phyloP scores from a whole-genome alignment of 306 rosid species.

The Dicorynia guianensis region DNA sequence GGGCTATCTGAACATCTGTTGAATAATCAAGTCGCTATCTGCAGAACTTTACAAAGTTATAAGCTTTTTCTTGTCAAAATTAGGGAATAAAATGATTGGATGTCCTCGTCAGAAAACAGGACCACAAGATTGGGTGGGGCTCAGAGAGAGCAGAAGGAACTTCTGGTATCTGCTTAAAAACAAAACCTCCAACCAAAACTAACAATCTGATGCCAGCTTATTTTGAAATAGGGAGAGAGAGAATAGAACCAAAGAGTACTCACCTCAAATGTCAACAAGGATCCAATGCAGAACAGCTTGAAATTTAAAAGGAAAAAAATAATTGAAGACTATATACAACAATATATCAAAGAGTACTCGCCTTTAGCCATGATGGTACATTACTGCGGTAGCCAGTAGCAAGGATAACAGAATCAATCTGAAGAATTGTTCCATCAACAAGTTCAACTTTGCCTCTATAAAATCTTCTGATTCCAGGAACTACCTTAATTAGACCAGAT shows the following conservation, averaged over 20 bases:
- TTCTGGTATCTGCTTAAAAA: neutral
- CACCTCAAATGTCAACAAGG: too few species aligned
- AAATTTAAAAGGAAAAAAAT: neutral
- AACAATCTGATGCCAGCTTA: slow-evolving; percentile 35
- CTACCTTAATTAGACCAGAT: slow-evolving; percentile 79
- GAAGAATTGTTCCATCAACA: slow-evolving; percentile 65
- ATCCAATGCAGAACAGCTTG: slow-evolving; percentile 38
- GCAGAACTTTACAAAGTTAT: neutral
- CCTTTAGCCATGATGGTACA: slow-evolving; percentile 99
- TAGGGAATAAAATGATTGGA: neutral
- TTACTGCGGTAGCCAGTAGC: slow-evolving; percentile 96
- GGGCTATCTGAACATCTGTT: neutral
- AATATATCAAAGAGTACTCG: slow-evolving; percentile 32
- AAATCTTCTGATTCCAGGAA: slow-evolving; percentile 81
- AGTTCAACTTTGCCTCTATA: slow-evolving; percentile 68
- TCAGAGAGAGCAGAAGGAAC: slow-evolving; percentile 17
- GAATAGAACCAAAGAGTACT: neutral
- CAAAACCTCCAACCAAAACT: slow-evolving; percentile 35
- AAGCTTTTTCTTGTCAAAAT: neutral
- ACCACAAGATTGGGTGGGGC: neutral
- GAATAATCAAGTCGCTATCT: slow-evolving; percentile 4
- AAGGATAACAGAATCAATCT: slow-evolving; percentile 83
- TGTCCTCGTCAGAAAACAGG: slow-evolving; percentile 9
- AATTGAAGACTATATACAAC: neutral
- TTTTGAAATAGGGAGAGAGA: slow-evolving; percentile 16